Percentiles rank a stretch among this genome's conserved stretches.
Conservation (phyloP, 2,329 filamentous ascomycete species). For the Dactylellina drechsleri region DNA sequence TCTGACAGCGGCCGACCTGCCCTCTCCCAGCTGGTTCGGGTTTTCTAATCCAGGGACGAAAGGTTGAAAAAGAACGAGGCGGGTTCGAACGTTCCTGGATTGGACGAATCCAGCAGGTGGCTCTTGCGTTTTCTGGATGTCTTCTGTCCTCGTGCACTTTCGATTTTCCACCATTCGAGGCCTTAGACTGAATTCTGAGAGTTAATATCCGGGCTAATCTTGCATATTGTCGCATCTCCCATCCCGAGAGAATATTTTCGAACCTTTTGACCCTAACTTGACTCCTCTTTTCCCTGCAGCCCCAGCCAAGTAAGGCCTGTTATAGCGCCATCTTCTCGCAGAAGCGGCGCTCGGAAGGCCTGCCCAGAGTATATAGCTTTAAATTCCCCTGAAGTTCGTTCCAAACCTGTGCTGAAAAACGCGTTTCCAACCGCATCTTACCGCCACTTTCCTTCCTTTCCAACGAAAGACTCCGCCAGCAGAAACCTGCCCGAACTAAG, state of each 20-base stretch:
- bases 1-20: constrained; percentile 17
- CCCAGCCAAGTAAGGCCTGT: constrained; percentile 20
- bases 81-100: constrained; percentile 35
- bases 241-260: constrained; percentile 45
- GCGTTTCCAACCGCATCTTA: constrained; percentile 54
- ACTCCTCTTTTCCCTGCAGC: constrained; percentile 38
- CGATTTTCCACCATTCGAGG: not conserved
- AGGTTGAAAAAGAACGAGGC: constrained; percentile 28
- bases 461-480: constrained; percentile 39
- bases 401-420: constrained; percentile 39
- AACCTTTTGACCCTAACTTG: not conserved
- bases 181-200: constrained; percentile 21
- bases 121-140: constrained; percentile 22
- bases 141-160: constrained; percentile 10
- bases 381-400: constrained; percentile 47
- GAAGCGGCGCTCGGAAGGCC: constrained; percentile 17
- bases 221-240: constrained; percentile 29
- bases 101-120: constrained; percentile 47
- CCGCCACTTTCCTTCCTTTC: constrained; percentile 53
- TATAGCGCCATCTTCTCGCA: constrained; percentile 30
- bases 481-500: constrained; percentile 30
- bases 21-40: too few species aligned
- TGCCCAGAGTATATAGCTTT: constrained; percentile 53
- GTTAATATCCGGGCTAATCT: constrained; percentile 52
- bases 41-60: constrained; percentile 36